Evolutionary conservation across 179 eudicot genomes (phyloP).

Genomic region (Silene vulgaris): DNA sequence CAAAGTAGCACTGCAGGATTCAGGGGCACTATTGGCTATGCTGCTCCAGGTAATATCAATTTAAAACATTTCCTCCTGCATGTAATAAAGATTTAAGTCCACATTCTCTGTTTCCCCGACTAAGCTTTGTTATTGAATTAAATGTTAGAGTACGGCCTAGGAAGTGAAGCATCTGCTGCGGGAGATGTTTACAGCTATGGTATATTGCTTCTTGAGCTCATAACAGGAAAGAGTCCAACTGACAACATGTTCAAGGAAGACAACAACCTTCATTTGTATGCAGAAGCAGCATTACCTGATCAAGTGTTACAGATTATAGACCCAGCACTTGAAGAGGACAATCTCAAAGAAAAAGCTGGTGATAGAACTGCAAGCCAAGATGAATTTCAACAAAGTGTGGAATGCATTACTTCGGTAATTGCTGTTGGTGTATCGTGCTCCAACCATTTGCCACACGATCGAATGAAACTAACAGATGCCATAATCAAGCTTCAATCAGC

Average conservation of each 20-base stretch:
- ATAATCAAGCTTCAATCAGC: background rate
- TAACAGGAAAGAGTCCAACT: conserved; percentile 20
- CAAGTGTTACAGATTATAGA: conserved; percentile 13
- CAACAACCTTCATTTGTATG: conserved; percentile 22
- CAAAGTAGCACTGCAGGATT: conserved; percentile 20
- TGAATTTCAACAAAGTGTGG: background rate
- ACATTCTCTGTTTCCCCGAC: background rate
- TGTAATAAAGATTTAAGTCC: background rate
- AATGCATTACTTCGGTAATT: background rate
- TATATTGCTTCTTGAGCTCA: conserved; percentile 23
- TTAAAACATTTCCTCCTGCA: background rate
- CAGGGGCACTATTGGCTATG: conserved; percentile 25
- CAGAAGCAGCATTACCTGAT: conserved; percentile 19
- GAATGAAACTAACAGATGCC: background rate
- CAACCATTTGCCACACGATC: background rate
- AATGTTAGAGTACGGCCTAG: conserved; percentile 25
- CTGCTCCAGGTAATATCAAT: conserved; percentile 30
- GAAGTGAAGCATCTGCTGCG: conserved; percentile 18
- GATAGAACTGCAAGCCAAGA: background rate
- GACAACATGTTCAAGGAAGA: conserved; percentile 20
- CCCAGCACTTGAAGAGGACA: conserved; percentile 13
- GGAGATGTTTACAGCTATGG: conserved; percentile 30
- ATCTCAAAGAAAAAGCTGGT: background rate
- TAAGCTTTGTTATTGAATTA: background rate
- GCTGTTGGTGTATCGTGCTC: background rate